These are phyloP conservation scores for Murraya paniculata DNA, from an alignment of 345 rosid species.

Conservation along the genomic window DNA sequence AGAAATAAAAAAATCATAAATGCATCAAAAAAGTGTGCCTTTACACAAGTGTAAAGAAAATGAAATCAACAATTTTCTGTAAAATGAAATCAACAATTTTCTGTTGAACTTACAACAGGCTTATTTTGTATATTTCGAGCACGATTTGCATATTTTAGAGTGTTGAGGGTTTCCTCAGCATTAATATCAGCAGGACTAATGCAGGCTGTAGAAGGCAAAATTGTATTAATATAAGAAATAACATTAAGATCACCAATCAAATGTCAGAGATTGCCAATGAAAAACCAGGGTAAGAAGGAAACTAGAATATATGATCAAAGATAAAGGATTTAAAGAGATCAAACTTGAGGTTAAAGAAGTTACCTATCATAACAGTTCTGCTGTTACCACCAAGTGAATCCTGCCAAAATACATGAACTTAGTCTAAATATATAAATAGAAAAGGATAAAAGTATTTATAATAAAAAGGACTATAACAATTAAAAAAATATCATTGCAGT, in stretches of 20 bases:
- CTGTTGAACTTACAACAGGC: slow-evolving; percentile 76
- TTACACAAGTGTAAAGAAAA: neutral
- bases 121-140: slow-evolving; percentile 97
- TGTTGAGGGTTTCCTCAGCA: slow-evolving; percentile 97
- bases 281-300: neutral
- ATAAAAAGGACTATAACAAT: neutral
- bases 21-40: neutral
- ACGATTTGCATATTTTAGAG: slow-evolving; percentile 97
- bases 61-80: slow-evolving; percentile 1
- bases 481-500: neutral
- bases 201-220: slow-evolving; percentile 60
- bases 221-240: neutral
- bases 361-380: slow-evolving; percentile 99
- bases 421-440: slow-evolving; percentile 9
- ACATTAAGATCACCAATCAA: neutral
- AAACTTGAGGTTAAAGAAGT: slow-evolving; percentile 13
- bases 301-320: neutral
- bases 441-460: neutral
- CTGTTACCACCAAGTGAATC: slow-evolving; percentile 99
- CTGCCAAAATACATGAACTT: slow-evolving; percentile 35
- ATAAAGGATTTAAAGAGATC: neutral
- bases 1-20: slow-evolving; percentile 5
- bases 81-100: slow-evolving; percentile 2
- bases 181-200: slow-evolving; percentile 98
- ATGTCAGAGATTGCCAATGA: slow-evolving; percentile 4